Evolutionary conservation across 2,329 filamentous ascomycete genomes (phyloP).

Genomic region (Aspergillus thermomutatus): DNA sequence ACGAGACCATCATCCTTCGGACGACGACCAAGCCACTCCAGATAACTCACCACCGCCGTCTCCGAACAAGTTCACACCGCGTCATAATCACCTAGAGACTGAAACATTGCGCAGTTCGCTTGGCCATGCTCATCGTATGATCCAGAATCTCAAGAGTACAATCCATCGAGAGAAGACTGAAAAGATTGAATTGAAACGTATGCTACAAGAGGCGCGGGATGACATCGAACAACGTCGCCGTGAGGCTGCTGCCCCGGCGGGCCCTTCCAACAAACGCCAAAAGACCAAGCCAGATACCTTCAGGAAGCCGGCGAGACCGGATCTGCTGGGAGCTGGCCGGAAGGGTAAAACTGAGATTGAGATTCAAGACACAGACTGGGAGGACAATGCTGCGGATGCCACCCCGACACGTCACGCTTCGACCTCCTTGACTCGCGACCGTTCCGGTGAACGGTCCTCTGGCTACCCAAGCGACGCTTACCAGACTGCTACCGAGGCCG

Average conservation of each 20-base stretch:
- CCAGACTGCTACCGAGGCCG: slow-evolving; percentile 75
- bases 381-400: slow-evolving; percentile 67
- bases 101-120: slow-evolving; percentile 94
- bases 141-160: slow-evolving; percentile 90
- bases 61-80: slow-evolving; percentile 84
- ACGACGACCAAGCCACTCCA: slow-evolving; percentile 68
- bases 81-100: slow-evolving; percentile 87
- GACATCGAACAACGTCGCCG: slow-evolving; percentile 71
- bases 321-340: slow-evolving; percentile 70
- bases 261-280: slow-evolving; percentile 50
- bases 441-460: slow-evolving; percentile 23
- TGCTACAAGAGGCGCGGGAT: slow-evolving; percentile 92
- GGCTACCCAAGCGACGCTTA: slow-evolving; percentile 65
- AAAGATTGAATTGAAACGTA: slow-evolving; percentile 90
- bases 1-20: slow-evolving; percentile 62
- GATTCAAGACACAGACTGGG: slow-evolving; percentile 81
- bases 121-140: slow-evolving; percentile 91
- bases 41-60: slow-evolving; percentile 89
- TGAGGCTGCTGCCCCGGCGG: slow-evolving; percentile 46
- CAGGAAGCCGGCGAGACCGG: slow-evolving; percentile 74
- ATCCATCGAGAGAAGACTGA: slow-evolving; percentile 98
- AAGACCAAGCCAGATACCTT: slow-evolving; percentile 63
- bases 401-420: slow-evolving; percentile 52
- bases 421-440: slow-evolving; percentile 26
- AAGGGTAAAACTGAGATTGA: slow-evolving; percentile 74